Conservation (phyloP, 1,139 yeast species). For the Pichia sp. region DNA sequence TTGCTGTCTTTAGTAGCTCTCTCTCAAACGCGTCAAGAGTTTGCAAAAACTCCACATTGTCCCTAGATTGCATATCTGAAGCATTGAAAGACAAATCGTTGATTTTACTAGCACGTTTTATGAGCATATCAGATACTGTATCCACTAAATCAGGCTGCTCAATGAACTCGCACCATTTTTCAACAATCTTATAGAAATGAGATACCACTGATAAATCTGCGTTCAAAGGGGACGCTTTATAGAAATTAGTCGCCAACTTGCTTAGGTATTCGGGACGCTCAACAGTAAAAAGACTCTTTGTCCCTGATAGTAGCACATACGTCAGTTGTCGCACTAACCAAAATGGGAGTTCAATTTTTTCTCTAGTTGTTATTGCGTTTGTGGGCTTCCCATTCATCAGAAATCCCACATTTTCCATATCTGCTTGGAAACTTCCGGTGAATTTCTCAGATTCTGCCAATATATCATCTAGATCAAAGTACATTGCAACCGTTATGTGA, state of each 20-base stretch:
- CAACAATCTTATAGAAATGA: conserved; percentile 13
- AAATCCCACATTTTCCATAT: conserved; percentile 82
- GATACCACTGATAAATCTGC: conserved; percentile 10
- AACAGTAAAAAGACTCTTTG: conserved; percentile 8
- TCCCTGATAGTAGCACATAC: conserved; percentile 31
- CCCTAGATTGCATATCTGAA: conserved; percentile 9
- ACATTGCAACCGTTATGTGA: background rate
- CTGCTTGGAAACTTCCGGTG: conserved; percentile 16
- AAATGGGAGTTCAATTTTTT: conserved; percentile 73
- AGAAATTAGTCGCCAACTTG: conserved; percentile 13
- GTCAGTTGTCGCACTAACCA: conserved; percentile 88
- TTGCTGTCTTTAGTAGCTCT: conserved; percentile 9
- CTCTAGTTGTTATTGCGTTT: conserved; percentile 45
- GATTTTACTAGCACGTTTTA: conserved; percentile 11
- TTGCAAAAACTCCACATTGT: conserved; percentile 12
- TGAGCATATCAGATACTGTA: conserved; percentile 11
- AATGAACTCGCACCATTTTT: conserved; percentile 14
- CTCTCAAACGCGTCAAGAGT: conserved; percentile 13
- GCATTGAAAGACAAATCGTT: conserved; percentile 13
- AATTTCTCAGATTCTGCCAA: conserved; percentile 51
- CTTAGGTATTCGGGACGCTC: conserved; percentile 15
- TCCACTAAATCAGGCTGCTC: conserved; percentile 13
- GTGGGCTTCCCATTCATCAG: conserved; percentile 77
- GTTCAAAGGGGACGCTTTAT: conserved; percentile 14
- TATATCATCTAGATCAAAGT: conserved; percentile 71